These are phyloP conservation scores for Colletotrichum orchidophilum DNA, from an alignment of 2,329 filamentous ascomycete species.

Conservation along the genomic window DNA sequence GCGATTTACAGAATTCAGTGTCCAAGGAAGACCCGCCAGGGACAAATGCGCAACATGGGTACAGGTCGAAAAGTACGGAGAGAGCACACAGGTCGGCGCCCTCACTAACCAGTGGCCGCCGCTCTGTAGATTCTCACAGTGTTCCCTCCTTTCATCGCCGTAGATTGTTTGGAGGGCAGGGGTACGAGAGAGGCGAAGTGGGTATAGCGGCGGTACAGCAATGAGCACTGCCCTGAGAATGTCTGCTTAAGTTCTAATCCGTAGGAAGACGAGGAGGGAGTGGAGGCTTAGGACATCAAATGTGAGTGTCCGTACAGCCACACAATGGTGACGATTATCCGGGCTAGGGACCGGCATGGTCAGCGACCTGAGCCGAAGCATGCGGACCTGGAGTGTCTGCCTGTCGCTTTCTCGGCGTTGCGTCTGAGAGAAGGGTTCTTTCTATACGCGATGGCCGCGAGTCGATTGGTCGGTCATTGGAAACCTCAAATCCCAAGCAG, in stretches of 20 bases:
- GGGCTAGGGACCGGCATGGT: neutral
- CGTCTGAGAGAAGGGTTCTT: neutral
- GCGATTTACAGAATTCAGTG: neutral
- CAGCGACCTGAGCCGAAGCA: constrained; percentile 7
- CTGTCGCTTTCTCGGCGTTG: neutral
- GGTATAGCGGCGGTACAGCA: neutral
- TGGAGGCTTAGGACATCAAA: constrained; percentile 9
- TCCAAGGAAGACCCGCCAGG: constrained; percentile 3
- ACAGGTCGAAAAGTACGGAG: neutral
- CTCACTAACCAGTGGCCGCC: neutral
- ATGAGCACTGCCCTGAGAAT: neutral
- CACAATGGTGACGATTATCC: constrained; percentile 10
- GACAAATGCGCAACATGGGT: constrained; percentile 11
- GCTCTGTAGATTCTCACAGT: neutral
- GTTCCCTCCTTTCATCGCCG: neutral
- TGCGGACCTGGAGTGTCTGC: neutral
- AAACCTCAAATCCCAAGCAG: neutral
- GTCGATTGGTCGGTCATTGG: neutral
- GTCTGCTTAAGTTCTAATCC: neutral
- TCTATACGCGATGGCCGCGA: neutral
- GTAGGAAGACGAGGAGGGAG: neutral
- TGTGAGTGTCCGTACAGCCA: constrained; percentile 18
- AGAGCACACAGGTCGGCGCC: no score
- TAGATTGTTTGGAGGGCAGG: neutral
- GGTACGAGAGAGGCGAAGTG: constrained; percentile 3